Base-by-base conservation (phyloP, 495 filamentous ascomycete genomes). In the Aspergillus olivimuriae region DNA sequence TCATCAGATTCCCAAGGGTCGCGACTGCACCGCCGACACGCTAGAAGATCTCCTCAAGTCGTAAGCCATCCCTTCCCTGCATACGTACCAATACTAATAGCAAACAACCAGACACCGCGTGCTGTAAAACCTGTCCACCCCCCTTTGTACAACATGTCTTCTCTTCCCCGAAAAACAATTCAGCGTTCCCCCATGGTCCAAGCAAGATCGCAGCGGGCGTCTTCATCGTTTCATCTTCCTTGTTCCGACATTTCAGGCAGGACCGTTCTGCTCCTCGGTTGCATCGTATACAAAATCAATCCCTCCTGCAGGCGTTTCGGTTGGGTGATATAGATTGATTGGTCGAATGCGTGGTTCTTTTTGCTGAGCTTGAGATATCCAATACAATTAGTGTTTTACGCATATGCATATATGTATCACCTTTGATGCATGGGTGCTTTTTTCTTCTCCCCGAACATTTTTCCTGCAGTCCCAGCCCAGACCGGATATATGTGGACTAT, bases 1-100 rank as follows among this genome's bases (percentile, higher is more conserved):
- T 34, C 80, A 85, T 46, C 87, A 91, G 69, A 86, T 98, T 17
- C 89, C 89, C 4, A 69, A 75, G 17, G 81, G 80, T 20, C 67
- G 72, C 20, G 74, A 73, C 30, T 73, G 83, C 35, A 84, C 67
- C 47, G 67, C 75, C 17, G 61, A 72, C 6, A 81, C 68, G 44
- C 55, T 87, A 34, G 83, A 86, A 60, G 66, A 69, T 26, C 62
- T 83, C 38, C 63, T 87, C 56, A 73, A 74, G 58, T 56, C 71
- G 82, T 83, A 68, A 38, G 72, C 51, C 39, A 51, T 19, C 54
- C 24, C 6, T 23, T 2, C 1, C 16, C 24, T 11, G n/a, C n/a
- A n/a, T n/a, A n/a, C n/a, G n/a, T n/a, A n/a, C n/a, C n/a, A n/a
- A n/a, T n/a, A n/a, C n/a, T n/a, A n/a, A n/a, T n/a, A n/a, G n/a